Base-by-base conservation (phyloP, 1,284 basidiomycete species). In the Ganoderma meredithae region DNA sequence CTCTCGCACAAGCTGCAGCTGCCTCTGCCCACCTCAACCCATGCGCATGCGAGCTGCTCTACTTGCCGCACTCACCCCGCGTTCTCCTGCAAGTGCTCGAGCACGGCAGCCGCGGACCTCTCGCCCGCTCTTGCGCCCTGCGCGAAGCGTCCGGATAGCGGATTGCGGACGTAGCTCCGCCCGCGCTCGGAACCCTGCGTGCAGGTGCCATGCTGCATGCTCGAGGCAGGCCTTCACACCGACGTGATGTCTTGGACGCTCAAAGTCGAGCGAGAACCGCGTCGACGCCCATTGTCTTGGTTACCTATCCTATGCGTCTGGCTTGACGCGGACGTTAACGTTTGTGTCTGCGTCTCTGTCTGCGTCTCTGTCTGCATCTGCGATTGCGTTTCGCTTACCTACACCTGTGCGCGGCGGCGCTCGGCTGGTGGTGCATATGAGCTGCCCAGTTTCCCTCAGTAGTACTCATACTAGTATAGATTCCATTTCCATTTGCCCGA, bases 31-130 rank as follows among this genome's bases (percentile, higher is more conserved):
- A 49, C 53, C 60, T 55, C 36, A 31, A 25, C 25, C 61, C 69
- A 62, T 65, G 55, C 49, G 55, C 69, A 62, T 65, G 55, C 49
- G 60, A 33, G 31, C 58, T 63, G 40, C 55, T 52, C 25, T 39
- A 41, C 60, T 36, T 9, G 36, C 36, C 62, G 27, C 67, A 62
- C 65, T 44, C 39, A 33, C 55, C 56, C 64, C 64, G 66, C 69
- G 55, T 63, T 65, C 63, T 25, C 13, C 36, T 53, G 62, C 31
- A 15, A 31, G 27, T 59, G 19, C 47, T 40, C 40, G 27, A 19
- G n/a, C 41, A 60, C 58, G 58, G 58, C 58, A 60, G 5, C 22
- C 15, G 25, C n/a, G 58, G 58, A 60, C 39, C 39, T 10, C 39
- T 22, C 58, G 10, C 22, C 39, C 39, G 36, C 39, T 58, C 33